Base-by-base conservation (phyloP, 2,329 filamentous ascomycete species). In the Fusarium annulatum region DNA sequence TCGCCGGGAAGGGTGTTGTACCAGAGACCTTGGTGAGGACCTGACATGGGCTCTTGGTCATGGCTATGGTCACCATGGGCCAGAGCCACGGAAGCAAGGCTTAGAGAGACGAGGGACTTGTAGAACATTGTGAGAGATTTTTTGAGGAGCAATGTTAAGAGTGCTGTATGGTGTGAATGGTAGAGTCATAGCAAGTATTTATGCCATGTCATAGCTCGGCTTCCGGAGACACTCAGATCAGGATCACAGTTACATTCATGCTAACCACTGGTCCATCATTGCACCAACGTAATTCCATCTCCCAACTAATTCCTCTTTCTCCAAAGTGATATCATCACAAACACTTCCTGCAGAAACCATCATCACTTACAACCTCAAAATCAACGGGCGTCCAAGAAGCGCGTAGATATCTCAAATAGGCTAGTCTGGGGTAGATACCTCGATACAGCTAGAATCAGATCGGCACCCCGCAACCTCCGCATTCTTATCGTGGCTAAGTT, bases 1-100 rank as follows among this genome's bases (percentile, higher is more conserved):
- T 96, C 94, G 41, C 94, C 94, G 7, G 94, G 94, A 9, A 97
- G 84, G 2, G 86, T 91, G 81, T 94, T 96, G 82, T 96, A 97
- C 94, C 94, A 97, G 51, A 96, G 80, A 34, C 89, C 88, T 80
- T 93, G 86, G 76, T 92, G 92, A 46, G 94, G 94, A 1, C 94
- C 94, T 34, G 88, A 83, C 56, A 92, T 84, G 49, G 88, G 82
- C 67, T 88, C 86, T 80, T 94, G 91, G 48, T 89, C 85, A 67
- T 90, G 86, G 61, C 36, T 21, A 33, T 61, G 84, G 83, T 56
- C 28, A 2, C 86, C 87, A 77, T 94, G 93, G 61, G 90, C 91
- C 62, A 86, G 80, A 30, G 84, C 89, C 59, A 86, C 76, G 49
- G 87, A 86, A 36, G 85, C 86, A 52, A 87, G 82, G 67, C 84